Base-by-base conservation (phyloP, 1,139 yeast genomes). In the Hanseniaspora sp. region DNA sequence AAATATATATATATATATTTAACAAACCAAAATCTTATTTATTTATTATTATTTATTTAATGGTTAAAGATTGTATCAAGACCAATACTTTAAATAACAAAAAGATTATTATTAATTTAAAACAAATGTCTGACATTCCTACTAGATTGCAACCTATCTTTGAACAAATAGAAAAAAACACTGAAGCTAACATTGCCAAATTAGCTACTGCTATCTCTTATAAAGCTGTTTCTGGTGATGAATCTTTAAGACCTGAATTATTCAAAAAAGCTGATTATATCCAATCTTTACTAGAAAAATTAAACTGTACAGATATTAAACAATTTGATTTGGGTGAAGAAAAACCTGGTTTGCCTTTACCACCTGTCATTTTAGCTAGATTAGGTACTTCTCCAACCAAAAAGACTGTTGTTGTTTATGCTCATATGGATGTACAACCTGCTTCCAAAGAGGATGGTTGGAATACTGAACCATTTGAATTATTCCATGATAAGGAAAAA, bases 341-440 rank as follows among this genome's bases (percentile, higher is more conserved):
- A 69, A 95, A 95, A 34, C 95, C 90, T 43, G 75, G 73, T 47
- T 74, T 92, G 61, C 79, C 80, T 63, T 78, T 94, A 62, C 99
- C 99, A 30, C 98, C 98, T 12, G 83, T 92, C 59, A 88, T 94
- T 30, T 77, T 92, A 60, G 95, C 92, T 43, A 80, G 95, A 64
- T 83, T 78, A 63, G 98, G 98, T 52, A 68, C 69, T 45, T 95
- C 90, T 67, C 82, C 95, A 42, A 60, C 68, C 40, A 67, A 67
- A 60, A 90, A 88, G 71, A 92, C 88, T 31, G 84, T 94, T 45
- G 77, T 94, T 62, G 83, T 94, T 52, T 92, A 92, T 67, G 98
- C 97, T 40, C 98, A 92, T 69, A 90, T 90, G 71, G 98, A 92
- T 64, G 99, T 92, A 58, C 99, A 92, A 73, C 99, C 99, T 8